Evolutionary conservation across 768 basidiomycete species (phyloP).

Genomic region (Boletus patriciae): DNA sequence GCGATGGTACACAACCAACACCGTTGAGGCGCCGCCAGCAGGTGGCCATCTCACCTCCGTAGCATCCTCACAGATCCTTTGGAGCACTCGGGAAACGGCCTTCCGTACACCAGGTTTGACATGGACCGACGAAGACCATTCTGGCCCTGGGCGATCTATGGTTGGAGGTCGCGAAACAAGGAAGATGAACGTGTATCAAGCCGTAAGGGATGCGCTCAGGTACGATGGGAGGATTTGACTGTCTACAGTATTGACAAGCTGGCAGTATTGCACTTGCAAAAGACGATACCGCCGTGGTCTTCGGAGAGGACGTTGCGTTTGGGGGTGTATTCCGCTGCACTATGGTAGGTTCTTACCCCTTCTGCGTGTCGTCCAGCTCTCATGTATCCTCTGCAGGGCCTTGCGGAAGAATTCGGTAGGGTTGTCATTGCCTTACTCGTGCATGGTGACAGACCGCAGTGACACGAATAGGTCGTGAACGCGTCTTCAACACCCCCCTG

Average conservation of each 20-base stretch:
- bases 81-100: slow-evolving; percentile 63
- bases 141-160: slow-evolving; percentile 42
- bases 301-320: slow-evolving; percentile 90
- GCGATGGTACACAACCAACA: slow-evolving; percentile 52
- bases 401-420: slow-evolving; percentile 90
- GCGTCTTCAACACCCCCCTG: slow-evolving; percentile 93
- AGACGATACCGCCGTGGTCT: slow-evolving; percentile 85
- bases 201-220: slow-evolving; percentile 89
- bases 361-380: neutral
- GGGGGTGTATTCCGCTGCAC: slow-evolving; percentile 95
- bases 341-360: slow-evolving; percentile 55
- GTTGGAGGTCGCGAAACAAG: slow-evolving; percentile 82
- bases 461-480: slow-evolving; percentile 64
- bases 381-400: slow-evolving; percentile 50
- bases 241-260: slow-evolving; percentile 8
- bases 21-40: slow-evolving; percentile 68
- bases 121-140: slow-evolving; percentile 65
- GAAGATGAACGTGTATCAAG: slow-evolving; percentile 96
- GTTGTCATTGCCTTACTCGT: neutral
- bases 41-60: slow-evolving; percentile 75
- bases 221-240: slow-evolving; percentile 27
- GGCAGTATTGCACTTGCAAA: slow-evolving; percentile 76
- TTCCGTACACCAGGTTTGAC: slow-evolving; percentile 68
- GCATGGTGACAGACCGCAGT: neutral
- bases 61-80: slow-evolving; percentile 65